Evolutionary conservation across 306 rosid species (phyloP), one percentile per base, ranked within the genome.

Genomic region (Canavalia ensiformis): DNA sequence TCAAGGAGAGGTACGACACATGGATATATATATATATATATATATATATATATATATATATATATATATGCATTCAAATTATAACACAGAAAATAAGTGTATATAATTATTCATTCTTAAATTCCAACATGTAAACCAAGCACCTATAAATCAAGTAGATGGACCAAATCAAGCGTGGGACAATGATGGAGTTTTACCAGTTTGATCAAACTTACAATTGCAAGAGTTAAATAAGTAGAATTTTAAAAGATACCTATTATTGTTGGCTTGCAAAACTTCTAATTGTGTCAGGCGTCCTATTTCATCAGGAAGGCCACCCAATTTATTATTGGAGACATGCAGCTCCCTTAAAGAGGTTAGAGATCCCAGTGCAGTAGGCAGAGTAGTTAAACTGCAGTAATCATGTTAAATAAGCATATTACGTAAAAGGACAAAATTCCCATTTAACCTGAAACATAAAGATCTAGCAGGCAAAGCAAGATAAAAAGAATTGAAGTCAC

Each of bases 291-390:
- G 79, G 30, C 75, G 79, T 76, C 91, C 87, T 58, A 95, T 87
- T 86, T 93, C 97, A 81, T 47, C 58, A 35, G 99, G 97, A 62
- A 95, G 90, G 82, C 91, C 70, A 60, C 72, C 79, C 88, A 93
- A 86, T 81, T 87, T 84, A 91, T 95, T 95, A 58, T 86, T 82
- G 44, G 92, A 87, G 80, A 95, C 77, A 87, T 88, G 83, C 64
- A 95, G 89, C 85, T 91, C 90, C 83, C 80, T 89, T 56, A 95
- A 89, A 67, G 93, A 86, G 78, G 82, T 84, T 78, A 95, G 82
- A 42, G 83, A 85, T 71, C 93, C 95, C 81, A 95, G 81, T 1
- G 85, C 77, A 64, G 97, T 56, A 13, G 99, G 91, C 82, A 95
- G 84, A 66, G 74, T 79, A 47, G 91, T 90, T 76, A 95, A 88